Evolutionary conservation across 257 asterid genomes (phyloP).

Genomic region (Ehretia macrophylla): DNA sequence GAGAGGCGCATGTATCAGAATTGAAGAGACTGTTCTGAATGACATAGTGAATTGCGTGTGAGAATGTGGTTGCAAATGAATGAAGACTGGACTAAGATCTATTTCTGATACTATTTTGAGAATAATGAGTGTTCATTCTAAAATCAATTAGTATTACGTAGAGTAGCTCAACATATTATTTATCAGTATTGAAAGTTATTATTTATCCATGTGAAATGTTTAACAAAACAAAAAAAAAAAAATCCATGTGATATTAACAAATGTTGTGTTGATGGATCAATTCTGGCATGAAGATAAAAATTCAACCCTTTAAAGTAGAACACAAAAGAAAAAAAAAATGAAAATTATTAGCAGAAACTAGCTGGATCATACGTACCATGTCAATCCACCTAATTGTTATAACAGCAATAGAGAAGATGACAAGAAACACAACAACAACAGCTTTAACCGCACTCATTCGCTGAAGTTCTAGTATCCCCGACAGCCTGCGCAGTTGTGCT

Average conservation of each 20-base stretch:
- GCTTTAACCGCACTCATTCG: slow-evolving; percentile 30
- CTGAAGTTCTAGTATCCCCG: slow-evolving; percentile 29
- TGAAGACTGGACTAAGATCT: too few relatives aligned
- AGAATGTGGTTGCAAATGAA: too few relatives aligned
- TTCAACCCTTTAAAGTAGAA: not conserved
- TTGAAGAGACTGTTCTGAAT: too few relatives aligned
- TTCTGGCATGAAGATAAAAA: not conserved
- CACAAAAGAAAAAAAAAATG: not conserved
- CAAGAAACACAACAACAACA: slow-evolving; percentile 32
- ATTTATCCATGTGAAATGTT: too few relatives aligned
- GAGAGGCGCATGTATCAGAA: too few relatives aligned
- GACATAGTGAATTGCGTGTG: too few relatives aligned
- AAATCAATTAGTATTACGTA: too few relatives aligned
- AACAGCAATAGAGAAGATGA: slow-evolving; percentile 28
- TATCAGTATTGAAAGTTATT: too few relatives aligned
- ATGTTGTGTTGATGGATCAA: not conserved
- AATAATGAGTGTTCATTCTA: too few relatives aligned
- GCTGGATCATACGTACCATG: slow-evolving; percentile 32
- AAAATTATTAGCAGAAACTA: not conserved
- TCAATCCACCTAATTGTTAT: slow-evolving; percentile 48
- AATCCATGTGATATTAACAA: too few relatives aligned
- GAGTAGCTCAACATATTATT: too few relatives aligned
- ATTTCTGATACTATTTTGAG: too few relatives aligned
- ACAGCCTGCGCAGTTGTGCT: not conserved
- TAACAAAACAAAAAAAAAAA: not conserved